A percentile compares a stretch with the other conserved stretches of the same genome.
phyloP scores from a whole-genome alignment of 2,329 filamentous ascomycete genomes.

The Ceratocystis alfenasii region DNA sequence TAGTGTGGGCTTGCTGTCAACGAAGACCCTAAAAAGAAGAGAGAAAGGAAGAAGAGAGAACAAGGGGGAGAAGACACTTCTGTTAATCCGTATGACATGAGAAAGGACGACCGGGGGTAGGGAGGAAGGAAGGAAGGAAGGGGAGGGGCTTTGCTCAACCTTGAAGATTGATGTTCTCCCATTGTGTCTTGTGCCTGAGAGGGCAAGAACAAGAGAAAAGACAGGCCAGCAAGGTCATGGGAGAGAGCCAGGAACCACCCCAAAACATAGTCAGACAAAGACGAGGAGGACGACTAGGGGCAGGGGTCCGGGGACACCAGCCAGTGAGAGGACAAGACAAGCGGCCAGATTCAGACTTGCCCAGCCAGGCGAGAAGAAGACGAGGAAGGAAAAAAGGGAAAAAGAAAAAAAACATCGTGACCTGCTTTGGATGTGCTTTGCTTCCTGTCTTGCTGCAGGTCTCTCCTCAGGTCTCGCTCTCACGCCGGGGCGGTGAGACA shows the following conservation, averaged over 20 bases:
- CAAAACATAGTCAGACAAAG: constrained; percentile 10
- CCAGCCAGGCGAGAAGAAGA: neutral
- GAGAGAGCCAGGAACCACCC: neutral
- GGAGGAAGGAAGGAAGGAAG: neutral
- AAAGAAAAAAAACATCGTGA: neutral
- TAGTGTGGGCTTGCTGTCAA: neutral
- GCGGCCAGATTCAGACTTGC: neutral
- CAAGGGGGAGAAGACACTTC: neutral
- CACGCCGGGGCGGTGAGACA: neutral
- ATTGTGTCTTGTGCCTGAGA: neutral
- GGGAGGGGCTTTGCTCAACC: neutral
- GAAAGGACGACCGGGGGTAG: neutral
- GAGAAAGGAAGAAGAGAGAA: neutral
- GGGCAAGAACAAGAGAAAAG: neutral
- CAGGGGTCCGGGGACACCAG: neutral
- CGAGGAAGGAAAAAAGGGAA: neutral
- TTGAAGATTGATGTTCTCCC: neutral
- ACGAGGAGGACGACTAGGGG: neutral
- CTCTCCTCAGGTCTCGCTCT: neutral
- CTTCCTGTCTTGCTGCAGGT: neutral
- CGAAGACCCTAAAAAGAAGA: neutral
- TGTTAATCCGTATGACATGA: constrained; percentile 3
- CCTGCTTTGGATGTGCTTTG: too few relatives aligned
- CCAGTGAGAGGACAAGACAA: neutral
- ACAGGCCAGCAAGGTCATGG: neutral